Base-by-base conservation (phyloP, 1,284 basidiomycete species). In the Cutaneotrichosporon sp. region DNA sequence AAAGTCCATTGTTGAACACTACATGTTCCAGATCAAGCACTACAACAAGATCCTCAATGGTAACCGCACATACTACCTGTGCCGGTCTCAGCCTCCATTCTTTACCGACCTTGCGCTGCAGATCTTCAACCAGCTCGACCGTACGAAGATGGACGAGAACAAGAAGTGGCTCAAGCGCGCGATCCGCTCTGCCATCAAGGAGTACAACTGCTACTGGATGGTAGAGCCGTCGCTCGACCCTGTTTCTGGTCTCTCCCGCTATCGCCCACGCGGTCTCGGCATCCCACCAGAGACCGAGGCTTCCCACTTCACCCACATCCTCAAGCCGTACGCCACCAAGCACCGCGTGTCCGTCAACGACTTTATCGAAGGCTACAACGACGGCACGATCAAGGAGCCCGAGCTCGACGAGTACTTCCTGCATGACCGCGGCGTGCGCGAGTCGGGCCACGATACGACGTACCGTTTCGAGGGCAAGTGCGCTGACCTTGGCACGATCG, bases 251-350 rank as follows among this genome's bases (percentile, higher is more conserved):
- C 82, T 98, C 13, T 94, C 91, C 1, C 85, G 94, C 45, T 98
- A 86, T 77, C 84, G 92, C 23, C 94, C 94, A 4, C 88, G 87
- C 57, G 94, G 96, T n/a, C 74, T 90, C 4, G 94, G 94, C 46
- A 96, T 98, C 49, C 93, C 92, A 15, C 96, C 94, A 1, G 94
- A 98, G 79, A 98, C 94, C 0, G 94, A 98, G 75, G 92, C 96
- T 2, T 88, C 87, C 9, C 94, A 98, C 77, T 98, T 98, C 73
- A 97, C 92, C 2, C 90, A 96, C 73, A 87, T 98, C 65, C 83
- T 98, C 44, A 89, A 96, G 72, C 94, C 94, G 4, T 97, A 85
- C 69, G 96, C 94, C 33, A 81, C 81, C 52, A 94, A 96, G 78
- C 85, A 93, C 62, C 90, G 92, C 4, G 81, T 97, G 54, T 94